phyloP scores from a whole-genome alignment of 2,329 filamentous ascomycete species.

The Hansfordia pulvinata region DNA sequence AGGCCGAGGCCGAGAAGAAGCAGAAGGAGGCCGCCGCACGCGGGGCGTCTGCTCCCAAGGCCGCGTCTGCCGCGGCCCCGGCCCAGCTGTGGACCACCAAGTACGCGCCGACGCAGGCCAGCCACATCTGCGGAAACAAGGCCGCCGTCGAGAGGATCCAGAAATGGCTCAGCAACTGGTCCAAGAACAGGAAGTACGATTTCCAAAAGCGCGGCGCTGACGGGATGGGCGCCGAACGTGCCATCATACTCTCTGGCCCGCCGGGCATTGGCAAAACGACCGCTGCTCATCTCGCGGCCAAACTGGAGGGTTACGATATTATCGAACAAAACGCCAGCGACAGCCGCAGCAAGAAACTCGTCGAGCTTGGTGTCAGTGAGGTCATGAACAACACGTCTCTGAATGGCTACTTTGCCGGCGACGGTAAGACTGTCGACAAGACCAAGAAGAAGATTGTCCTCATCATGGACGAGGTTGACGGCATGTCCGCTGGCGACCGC shows the following conservation, averaged over 20 bases:
- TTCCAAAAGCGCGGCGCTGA: constrained; percentile 78
- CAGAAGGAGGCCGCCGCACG: constrained; percentile 34
- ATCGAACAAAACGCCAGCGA: constrained; percentile 95
- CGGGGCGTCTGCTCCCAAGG: constrained; percentile 19
- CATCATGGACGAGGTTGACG: constrained; percentile 98
- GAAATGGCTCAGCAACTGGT: constrained; percentile 74
- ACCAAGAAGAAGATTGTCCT: constrained; percentile 87
- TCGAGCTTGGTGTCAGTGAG: constrained; percentile 78
- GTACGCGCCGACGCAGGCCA: constrained; percentile 76
- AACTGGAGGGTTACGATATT: constrained; percentile 83
- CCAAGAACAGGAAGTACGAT: constrained; percentile 60
- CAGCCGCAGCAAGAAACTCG: constrained; percentile 86
- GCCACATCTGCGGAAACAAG: constrained; percentile 94
- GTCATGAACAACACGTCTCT: constrained; percentile 90
- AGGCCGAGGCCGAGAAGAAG: constrained; percentile 37
- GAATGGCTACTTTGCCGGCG: constrained; percentile 76
- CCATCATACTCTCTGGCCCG: constrained; percentile 90
- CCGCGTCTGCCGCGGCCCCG: constrained; percentile 27
- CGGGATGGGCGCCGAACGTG: constrained; percentile 68
- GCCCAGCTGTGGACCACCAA: constrained; percentile 84
- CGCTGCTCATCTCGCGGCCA: constrained; percentile 85
- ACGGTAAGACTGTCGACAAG: constrained; percentile 65
- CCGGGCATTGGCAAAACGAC: constrained; percentile 97
- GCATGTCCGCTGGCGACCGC: constrained; percentile 94
- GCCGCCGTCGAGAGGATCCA: constrained; percentile 78